Conservation (phyloP, 768 basidiomycete species). For the Jaapia argillacea region DNA sequence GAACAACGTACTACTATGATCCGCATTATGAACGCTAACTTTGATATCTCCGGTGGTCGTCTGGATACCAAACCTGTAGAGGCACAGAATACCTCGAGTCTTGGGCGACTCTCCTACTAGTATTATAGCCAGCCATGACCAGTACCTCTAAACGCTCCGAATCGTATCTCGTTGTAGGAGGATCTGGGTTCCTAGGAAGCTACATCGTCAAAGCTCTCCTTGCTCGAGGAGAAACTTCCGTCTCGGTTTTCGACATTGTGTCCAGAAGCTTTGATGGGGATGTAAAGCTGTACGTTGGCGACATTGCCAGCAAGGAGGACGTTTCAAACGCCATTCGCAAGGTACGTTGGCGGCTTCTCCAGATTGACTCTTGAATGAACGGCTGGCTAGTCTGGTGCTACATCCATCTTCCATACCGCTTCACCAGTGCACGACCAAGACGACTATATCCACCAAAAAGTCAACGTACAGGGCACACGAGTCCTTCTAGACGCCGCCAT, state of each 20-base stretch:
- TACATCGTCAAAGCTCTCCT: slow-evolving; percentile 33
- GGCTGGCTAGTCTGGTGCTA: slow-evolving; percentile 20
- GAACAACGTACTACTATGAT: too few species aligned
- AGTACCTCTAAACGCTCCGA: slow-evolving; percentile 14
- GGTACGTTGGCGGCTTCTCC: background rate
- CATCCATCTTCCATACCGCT: slow-evolving; percentile 39
- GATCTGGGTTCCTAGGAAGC: slow-evolving; percentile 32
- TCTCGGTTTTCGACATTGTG: slow-evolving; percentile 36
- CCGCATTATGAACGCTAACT: too few species aligned
- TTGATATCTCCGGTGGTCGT: too few species aligned
- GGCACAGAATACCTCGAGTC: too few species aligned
- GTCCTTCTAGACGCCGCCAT: slow-evolving; percentile 29
- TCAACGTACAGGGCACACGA: slow-evolving; percentile 37
- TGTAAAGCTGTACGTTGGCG: background rate
- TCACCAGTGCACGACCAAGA: slow-evolving; percentile 26
- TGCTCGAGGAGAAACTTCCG: slow-evolving; percentile 25
- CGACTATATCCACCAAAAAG: slow-evolving; percentile 29
- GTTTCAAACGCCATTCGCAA: background rate
- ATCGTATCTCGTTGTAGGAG: slow-evolving; percentile 37
- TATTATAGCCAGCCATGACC: background rate
- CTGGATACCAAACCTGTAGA: too few species aligned
- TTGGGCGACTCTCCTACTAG: too few species aligned
- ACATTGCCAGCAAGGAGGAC: background rate
- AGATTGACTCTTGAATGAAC: background rate
- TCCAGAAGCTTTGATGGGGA: slow-evolving; percentile 22